These are phyloP conservation scores for Phytophthora tentaculata DNA, from an alignment of 352 stramenopile species.

Conservation along the genomic window DNA sequence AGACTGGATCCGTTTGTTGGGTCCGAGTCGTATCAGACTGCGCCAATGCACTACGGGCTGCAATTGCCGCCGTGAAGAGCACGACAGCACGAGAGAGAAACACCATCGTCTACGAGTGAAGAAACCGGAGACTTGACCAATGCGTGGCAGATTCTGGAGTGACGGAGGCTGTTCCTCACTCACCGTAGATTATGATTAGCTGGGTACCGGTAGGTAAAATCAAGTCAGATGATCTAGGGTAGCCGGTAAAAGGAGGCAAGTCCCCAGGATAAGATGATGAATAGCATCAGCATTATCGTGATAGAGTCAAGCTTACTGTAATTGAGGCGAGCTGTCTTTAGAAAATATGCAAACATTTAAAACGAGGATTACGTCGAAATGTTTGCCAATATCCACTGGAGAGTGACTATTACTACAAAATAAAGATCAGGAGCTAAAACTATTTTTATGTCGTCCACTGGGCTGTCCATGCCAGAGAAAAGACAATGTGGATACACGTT, in stretches of 20 bases:
- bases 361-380: no score
- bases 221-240: conserved; percentile 12
- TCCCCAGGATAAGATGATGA: neutral
- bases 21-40: conserved; percentile 12
- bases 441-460: no score
- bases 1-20: conserved; percentile 10
- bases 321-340: no score
- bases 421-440: no score
- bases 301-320: no score
- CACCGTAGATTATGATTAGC: no score
- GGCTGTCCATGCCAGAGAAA: no score
- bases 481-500: no score
- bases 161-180: neutral
- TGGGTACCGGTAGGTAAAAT: conserved; percentile 4
- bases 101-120: conserved; percentile 31
- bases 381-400: no score
- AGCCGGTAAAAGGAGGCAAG: neutral
- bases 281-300: no score
- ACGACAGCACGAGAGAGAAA: conserved; percentile 19
- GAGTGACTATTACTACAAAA: no score
- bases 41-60: conserved; percentile 12
- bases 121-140: conserved; percentile 12
- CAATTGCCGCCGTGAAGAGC: conserved; percentile 25
- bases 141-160: conserved; percentile 30
- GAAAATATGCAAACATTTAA: no score